Base-by-base conservation (phyloP, 1,284 basidiomycete genomes). In the Ustilago vetiveriae region DNA sequence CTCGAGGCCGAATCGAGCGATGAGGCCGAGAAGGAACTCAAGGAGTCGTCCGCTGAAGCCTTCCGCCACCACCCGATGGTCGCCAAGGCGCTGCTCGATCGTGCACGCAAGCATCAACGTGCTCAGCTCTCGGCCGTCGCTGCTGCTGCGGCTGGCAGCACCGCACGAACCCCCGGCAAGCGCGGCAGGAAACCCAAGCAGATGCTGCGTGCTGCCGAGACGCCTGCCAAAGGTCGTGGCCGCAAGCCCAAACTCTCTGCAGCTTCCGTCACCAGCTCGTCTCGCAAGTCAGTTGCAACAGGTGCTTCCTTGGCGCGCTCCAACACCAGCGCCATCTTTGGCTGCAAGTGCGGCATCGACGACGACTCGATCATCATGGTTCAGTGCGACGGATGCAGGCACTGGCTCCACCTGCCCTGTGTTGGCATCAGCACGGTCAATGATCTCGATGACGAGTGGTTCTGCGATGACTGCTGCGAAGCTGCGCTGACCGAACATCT, bases 321-420 rank as follows among this genome's bases (percentile, higher is more conserved):
- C 39, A 54, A 62, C 38, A 46, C 53, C 27, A 58, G 51, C 45
- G 63, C 71, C 40, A 52, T 70, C 48, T 53, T 75, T 35, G 73
- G 71, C 45, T 75, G 73, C 54, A 58, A 51, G 42, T 75, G 73
- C 44, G 73, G 73, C 38, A 57, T 66, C 45, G 54, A 56, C 32
- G 70, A 73, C 33, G 67, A 73, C 13, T 48, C 56, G 24, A 70
- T 60, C 54, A 51, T 71, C 43, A 80, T 82, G 79, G 80, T 82
- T 11, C 78, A 76, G 52, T 82, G 82, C 64, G 80, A 82, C 44
- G 57, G 58, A 26, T 82, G 82, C 62, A 54, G 60, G 29, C 52
- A 52, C 14, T 82, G 82, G 82, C 75, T 79, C 37, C 82, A 82
- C 46, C 54, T 82, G 43, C 62, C 69, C 4, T 82, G 82, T 50